Base-by-base conservation (phyloP, 108 stramenopile species). In the Nitzschia sp. region DNA sequence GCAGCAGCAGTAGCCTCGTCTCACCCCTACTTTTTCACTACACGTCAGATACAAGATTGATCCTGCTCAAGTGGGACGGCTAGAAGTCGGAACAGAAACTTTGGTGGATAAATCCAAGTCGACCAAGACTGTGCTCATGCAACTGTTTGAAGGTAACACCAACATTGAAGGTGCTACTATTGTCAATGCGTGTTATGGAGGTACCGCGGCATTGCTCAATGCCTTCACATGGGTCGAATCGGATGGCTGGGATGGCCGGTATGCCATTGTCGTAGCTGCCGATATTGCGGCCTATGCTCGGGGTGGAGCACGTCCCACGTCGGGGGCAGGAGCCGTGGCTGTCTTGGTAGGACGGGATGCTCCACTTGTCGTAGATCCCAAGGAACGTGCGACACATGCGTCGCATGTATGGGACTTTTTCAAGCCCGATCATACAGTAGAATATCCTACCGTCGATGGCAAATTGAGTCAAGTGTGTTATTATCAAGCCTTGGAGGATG, bases 171-270 rank as follows among this genome's bases (percentile, higher is more conserved):
- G 98, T 2, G 95, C 94, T 38, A 98, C 98, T 17, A 78, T 93
- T 53, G 70, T 97, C 64, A 99, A 99, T 74, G 98, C 98, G 3
- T 99, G 98, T 83, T 99, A 99, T 74, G 98, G 98, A 8, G 98
- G 98, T 26, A 98, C 98, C 9, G 92, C 97, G 17, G 97, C 98
- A 6, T 73, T 99, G 27, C 72, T 99, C 54, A 98, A 99, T 74
- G 94, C 97, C 38, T 82, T 96, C 64, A 62, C 81, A 9, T 99
- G 97, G 97, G 82, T 87, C 6, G 96, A 98, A 78, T 84, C 82
- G 66, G 82, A 81, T 56, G 94, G 80, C 21, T 98, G 95, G 92
- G 97, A 98, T 72, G 97, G 96, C 11, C 89, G 96, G 21, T 97
- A 93, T 71, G 98, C 97, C 59, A 91, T 99, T 71, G 97, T 97